Base-by-base conservation (phyloP, 345 rosid genomes). In the Firmiana major region DNA sequence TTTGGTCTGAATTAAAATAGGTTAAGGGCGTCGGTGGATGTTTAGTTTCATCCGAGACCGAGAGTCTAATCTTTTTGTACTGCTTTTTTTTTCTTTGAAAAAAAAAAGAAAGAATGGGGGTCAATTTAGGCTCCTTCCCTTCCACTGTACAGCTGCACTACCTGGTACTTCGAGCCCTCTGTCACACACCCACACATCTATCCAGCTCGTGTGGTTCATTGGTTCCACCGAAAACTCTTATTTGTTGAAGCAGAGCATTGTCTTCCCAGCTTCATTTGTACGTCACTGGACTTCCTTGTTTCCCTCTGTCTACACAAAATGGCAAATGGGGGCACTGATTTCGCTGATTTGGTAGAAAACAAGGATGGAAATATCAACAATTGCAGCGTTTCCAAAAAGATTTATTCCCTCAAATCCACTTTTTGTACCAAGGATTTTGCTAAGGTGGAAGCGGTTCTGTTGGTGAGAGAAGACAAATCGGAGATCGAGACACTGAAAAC, bases 381-480 rank as follows among this genome's bases (percentile, higher is more conserved):
- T 53, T 60, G 49, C 36, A 59, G 51, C 26, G 12, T 45, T 19
- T 9, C 78, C 22, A 48, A 74, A 36, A 58, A 65, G 5, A 43
- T 79, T 9, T 28, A 11, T 6, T 68, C 11, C 5, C 59, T 79
- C 3, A 43, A 46, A 21, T 31, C n/a, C 28, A 12, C 69, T 24
- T 78, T 74, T 17, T 60, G 53, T 1, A 36, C 71, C 9, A 43
- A 51, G 1, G 77, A 62, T 8, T 83, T 73, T n/a, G 70, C 55
- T 9, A 28, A 38, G 45, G 76, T 77, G 31, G 78, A 66, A 54
- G 24, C 38, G 0, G 21, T 66, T 51, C 48, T 83, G 38, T n/a
- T n/a, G n/a, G n/a, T n/a, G n/a, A n/a, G n/a, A n/a, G n/a, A n/a
- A n/a, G n/a, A n/a, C n/a, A n/a, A n/a, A n/a, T n/a, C n/a, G n/a